phyloP scores from a whole-genome alignment of 1,284 basidiomycete genomes.

The Moesziomyces globuligerus region DNA sequence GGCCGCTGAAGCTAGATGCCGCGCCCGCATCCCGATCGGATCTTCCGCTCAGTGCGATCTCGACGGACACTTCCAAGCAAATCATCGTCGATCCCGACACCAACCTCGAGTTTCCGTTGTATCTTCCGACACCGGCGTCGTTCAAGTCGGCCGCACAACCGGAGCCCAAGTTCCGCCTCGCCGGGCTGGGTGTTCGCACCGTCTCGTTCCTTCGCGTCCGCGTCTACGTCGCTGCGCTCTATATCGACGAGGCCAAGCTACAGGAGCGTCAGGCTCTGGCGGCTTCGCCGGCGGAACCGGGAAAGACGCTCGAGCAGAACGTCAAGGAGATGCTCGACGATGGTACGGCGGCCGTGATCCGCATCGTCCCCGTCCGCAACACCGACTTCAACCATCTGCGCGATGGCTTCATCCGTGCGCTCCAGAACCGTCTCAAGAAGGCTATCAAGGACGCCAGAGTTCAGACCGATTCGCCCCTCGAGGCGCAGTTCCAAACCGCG shows the following conservation, averaged over 20 bases:
- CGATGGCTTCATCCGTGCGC: slow-evolving; percentile 81
- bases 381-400: slow-evolving; percentile 84
- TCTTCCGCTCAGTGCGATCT: slow-evolving; percentile 2
- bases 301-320: slow-evolving; percentile 31
- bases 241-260: slow-evolving; percentile 74
- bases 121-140: slow-evolving; percentile 26
- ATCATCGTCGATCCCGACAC: slow-evolving; percentile 37
- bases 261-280: background rate
- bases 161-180: slow-evolving; percentile 71
- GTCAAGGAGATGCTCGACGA: slow-evolving; percentile 40
- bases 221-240: slow-evolving; percentile 87
- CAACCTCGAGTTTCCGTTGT: slow-evolving; percentile 31
- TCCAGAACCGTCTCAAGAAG: slow-evolving; percentile 75
- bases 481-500: slow-evolving; percentile 59
- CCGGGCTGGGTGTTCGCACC: slow-evolving; percentile 83
- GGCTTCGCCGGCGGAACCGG: no score
- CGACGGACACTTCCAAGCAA: slow-evolving; percentile 11
- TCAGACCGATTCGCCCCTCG: slow-evolving; percentile 7
- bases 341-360: slow-evolving; percentile 45
- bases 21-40: slow-evolving; percentile 8
- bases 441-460: slow-evolving; percentile 62
- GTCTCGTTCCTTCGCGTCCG: slow-evolving; percentile 82
- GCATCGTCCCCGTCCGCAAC: slow-evolving; percentile 77
- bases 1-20: slow-evolving; percentile 19
- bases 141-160: slow-evolving; percentile 36